phyloP scores from a whole-genome alignment of 306 rosid genomes.

The Quercus rubra region DNA sequence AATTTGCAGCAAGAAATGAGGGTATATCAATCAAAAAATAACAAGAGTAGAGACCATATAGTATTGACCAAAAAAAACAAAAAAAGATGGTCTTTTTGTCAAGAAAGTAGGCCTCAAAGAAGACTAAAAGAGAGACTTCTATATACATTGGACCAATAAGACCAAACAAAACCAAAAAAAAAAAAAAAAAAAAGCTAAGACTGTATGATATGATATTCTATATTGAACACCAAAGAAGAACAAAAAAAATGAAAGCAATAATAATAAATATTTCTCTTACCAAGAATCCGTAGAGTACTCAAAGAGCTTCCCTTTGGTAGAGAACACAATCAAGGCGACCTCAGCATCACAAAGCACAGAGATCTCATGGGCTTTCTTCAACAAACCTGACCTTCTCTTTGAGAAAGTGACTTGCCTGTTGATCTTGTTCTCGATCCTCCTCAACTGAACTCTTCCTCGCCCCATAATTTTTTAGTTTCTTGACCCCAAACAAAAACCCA shows the following conservation, averaged over 20 bases:
- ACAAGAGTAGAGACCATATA: background rate
- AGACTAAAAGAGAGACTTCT: background rate
- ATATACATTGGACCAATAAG: no score
- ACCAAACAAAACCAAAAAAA: no score
- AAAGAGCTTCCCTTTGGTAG: slow-evolving; percentile 79
- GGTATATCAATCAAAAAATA: no score
- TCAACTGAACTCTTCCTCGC: slow-evolving; percentile 84
- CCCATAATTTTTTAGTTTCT: slow-evolving; percentile 43
- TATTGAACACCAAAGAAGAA: background rate
- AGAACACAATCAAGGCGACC: slow-evolving; percentile 79
- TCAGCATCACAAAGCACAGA: slow-evolving; percentile 95
- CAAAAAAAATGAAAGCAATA: background rate
- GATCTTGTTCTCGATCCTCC: slow-evolving; percentile 93
- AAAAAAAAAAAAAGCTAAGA: no score
- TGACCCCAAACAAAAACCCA: background rate
- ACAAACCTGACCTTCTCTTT: slow-evolving; percentile 73
- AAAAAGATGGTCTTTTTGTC: no score
- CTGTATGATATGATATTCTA: no score
- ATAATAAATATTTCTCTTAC: slow-evolving; percentile 23
- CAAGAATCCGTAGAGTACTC: slow-evolving; percentile 72
- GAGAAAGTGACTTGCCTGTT: slow-evolving; percentile 91
- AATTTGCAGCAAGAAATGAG: background rate
- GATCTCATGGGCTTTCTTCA: slow-evolving; percentile 89
- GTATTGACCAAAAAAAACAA: no score
- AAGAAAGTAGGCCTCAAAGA: background rate